Base-by-base conservation (phyloP, 2,329 filamentous ascomycete species). In the Cryphonectria nitschkei region DNA sequence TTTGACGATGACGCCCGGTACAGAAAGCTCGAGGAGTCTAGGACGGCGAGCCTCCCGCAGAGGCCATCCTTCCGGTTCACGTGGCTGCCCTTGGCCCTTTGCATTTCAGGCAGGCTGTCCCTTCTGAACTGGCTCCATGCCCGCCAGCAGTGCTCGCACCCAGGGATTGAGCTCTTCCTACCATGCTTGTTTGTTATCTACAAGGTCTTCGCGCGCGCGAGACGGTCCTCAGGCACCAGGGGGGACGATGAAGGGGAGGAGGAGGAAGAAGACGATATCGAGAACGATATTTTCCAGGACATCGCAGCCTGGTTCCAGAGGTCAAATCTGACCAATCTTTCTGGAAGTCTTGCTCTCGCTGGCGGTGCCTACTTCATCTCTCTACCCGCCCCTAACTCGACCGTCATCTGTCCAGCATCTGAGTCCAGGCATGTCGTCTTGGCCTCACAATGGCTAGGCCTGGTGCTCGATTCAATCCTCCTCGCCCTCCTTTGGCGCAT, bases 151-250 rank as follows among this genome's bases (percentile, higher is more conserved):
- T 89, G 87, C 75, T 81, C 85, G 8, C 79, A 77, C 16, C 79
- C 83, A 29, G 86, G 86, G 2, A 74, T 88, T 22, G 85, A 88
- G 81, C 86, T 83, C 70, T 85, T 85, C 74, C 75, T 88, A 5
- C 83, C 83, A 46, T 68, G 85, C 4, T 69, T 85, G 2, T 76
- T 88, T 6, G 80, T 84, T 34, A 71, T 78, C 29, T 83, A 86
- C 70, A 83, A 86, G 73, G 80, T 84, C 46, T 77, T 85, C 43
- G 81, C 80, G 5, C 75, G 80, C 67, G 79, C 77, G 37, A 75
- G 73, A 58, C 52, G 37, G 67, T 72, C 77, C 19, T 22, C 76
- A 76, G 16, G 74, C 74, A 2, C 75, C 76, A n/a, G 78, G n/a
- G 61, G 29, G 3, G 61, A 43, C 16, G 65, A 68, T 16, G 65